Evolutionary conservation across 83 land plant species (phyloP), one percentile per base, ranked within the genome.

Genomic region (Picea engelmannii): DNA sequence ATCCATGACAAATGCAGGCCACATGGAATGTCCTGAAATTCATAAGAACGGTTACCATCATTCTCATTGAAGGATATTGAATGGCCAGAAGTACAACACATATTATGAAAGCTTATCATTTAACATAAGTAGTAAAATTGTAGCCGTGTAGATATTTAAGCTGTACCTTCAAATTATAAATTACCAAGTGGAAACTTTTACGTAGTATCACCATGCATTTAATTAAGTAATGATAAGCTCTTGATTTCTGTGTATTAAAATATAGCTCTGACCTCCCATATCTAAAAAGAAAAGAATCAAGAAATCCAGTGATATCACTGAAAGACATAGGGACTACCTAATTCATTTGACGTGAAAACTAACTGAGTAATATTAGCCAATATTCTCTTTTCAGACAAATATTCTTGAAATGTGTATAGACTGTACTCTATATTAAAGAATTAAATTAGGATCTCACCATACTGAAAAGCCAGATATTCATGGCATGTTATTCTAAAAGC

Each of bases 1-100:
- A 91, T 92, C 93, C 83, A 95, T 82, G 27, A 97, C 90, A 79
- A 93, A 83, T 25, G 99, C 98, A 74, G 99, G 99, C 99, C 99
- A 97, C 95, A 91, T 92, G 76, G 99, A 92, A 92, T 97, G 91
- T 62, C 99, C 98, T 95, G 89, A 66, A 82, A 66, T 58, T 18
- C 70, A 81, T 4, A 85, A 52, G 18, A 25, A 18, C 69, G 35
- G 40, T 52, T 23, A 62, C 8, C 11, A 12, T 62, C 61, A 75
- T 52, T 49, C 59, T 5, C 52, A 23, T 15, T 52, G 78, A 75
- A 52, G 12, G 16, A 21, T 24, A 23, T 23, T 60, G 24, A 75
- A 75, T 52, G 61, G 55, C 18, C 31, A 15, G 11, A 49, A 75
- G 8, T 52, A 75, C 61, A 4, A 75, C 49, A 31, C 27, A 75